Evolutionary conservation across 2,329 filamentous ascomycete genomes (phyloP), one percentile per base, ranked within the genome.

Genomic region (Diaporthe eres): DNA sequence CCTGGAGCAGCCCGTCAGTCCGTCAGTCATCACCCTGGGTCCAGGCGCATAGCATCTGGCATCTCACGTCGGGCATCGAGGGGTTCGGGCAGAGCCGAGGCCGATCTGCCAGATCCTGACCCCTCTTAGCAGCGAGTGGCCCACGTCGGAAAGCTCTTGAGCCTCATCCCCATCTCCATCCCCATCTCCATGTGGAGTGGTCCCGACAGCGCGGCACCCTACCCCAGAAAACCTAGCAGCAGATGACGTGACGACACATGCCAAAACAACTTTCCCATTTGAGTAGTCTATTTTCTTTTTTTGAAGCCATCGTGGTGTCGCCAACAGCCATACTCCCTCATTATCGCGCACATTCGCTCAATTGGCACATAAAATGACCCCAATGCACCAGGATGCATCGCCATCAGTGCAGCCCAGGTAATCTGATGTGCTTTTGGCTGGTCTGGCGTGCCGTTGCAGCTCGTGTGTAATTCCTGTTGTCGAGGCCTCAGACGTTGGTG

Each of bases 201-300:
- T 76, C 74, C 76, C 76, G 71, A 75, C 76, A 74, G 75, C 76
- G 76, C 76, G 76, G 74, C 72, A 77, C 76, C 76, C 76, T 72
- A 77, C 76, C 76, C 76, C 67, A 75, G 74, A 68, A 68, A 68
- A 49, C 75, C 70, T 74, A 65, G 55, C 47, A 71, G 57, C 47
- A 74, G 75, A 70, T 70, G 65, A 70, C 65, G 65, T 77, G 76
- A 77, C 76, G 65, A 71, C 76, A 75, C 74, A 74, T 71, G 58
- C 68, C 63, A 73, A 76, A 76, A 77, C 67, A 77, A 63, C 67
- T 75, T 77, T 76, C 76, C 76, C 72, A 57, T 77, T 76, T 10
- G 44, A 57, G 76, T 76, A 77, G 71, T 72, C 70, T 77, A 65
- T 77, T 77, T 77, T 75, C 42, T 57, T 68, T 61, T 68, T 61